These are phyloP conservation scores for Plantago major DNA, from an alignment of 257 asterid species.

Conservation along the genomic window DNA sequence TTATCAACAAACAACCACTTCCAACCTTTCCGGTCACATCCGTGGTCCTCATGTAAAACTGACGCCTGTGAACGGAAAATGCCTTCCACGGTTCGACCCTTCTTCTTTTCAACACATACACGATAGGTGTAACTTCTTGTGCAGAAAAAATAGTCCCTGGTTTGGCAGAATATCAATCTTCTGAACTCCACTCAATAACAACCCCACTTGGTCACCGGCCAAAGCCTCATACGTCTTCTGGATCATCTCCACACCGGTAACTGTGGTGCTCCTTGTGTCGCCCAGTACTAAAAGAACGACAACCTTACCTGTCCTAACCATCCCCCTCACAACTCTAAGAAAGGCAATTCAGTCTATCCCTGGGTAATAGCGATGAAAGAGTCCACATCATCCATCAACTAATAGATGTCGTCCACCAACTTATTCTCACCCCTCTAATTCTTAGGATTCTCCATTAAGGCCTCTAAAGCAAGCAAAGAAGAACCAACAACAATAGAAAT, in stretches of 20 bases:
- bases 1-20: too few species aligned
- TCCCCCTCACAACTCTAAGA: slow-evolving; percentile 79
- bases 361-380: slow-evolving; percentile 80
- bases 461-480: slow-evolving; percentile 72
- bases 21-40: slow-evolving; percentile 75
- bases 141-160: slow-evolving; percentile 87
- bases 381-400: slow-evolving; percentile 76
- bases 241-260: slow-evolving; percentile 92
- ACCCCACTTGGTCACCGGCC: slow-evolving; percentile 91
- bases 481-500: slow-evolving; percentile 81
- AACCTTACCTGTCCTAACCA: slow-evolving; percentile 56
- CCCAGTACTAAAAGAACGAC: slow-evolving; percentile 65
- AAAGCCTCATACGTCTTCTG: slow-evolving; percentile 79
- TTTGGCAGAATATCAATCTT: slow-evolving; percentile 67
- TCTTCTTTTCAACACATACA: slow-evolving; percentile 95
- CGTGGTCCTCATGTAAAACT: slow-evolving; percentile 93
- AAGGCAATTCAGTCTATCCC: slow-evolving; percentile 71
- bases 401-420: slow-evolving; percentile 80
- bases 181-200: slow-evolving; percentile 82
- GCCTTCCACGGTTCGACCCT: slow-evolving; percentile 99
- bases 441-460: slow-evolving; percentile 60
- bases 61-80: slow-evolving; percentile 93
- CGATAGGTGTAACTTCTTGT: slow-evolving; percentile 66
- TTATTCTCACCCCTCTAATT: slow-evolving; percentile 68
- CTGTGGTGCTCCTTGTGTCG: slow-evolving; percentile 69